Percentiles rank a stretch among this genome's conserved stretches.
Evolutionary conservation across 495 filamentous ascomycete genomes (phyloP).

Genomic region (Darksidea phi): DNA sequence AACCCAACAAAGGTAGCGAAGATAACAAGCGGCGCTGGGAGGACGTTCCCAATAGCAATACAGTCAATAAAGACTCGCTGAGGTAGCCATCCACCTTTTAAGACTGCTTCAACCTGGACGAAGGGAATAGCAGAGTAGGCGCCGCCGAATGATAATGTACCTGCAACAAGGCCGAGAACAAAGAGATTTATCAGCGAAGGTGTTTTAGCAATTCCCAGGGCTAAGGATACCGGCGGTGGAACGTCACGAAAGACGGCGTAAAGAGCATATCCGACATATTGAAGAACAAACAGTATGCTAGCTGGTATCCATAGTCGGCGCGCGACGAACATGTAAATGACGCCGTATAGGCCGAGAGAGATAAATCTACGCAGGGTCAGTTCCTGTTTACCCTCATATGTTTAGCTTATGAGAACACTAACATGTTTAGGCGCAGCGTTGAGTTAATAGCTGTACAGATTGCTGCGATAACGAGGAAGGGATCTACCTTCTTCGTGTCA

Average conservation of each 20-base stretch:
- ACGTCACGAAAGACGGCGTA: conserved; percentile 42
- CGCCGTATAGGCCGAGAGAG: conserved; percentile 43
- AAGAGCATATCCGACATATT: conserved; percentile 42
- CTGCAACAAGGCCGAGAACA: conserved; percentile 44
- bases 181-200: conserved; percentile 43
- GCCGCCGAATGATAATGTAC: conserved; percentile 43
- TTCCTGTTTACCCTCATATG: conserved; percentile 12
- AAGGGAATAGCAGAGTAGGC: conserved; percentile 47
- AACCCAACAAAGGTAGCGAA: conserved; percentile 46
- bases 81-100: conserved; percentile 43
- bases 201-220: conserved; percentile 43
- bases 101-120: conserved; percentile 45
- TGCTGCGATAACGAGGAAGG: conserved; percentile 40
- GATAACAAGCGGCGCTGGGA: conserved; percentile 45
- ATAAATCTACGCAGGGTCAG: conserved; percentile 37
- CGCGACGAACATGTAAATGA: conserved; percentile 37
- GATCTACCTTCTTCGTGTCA: conserved; percentile 39
- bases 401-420: conserved; percentile 10
- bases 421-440: conserved; percentile 46
- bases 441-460: conserved; percentile 42
- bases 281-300: conserved; percentile 37
- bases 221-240: conserved; percentile 43
- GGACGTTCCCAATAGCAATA: conserved; percentile 44
- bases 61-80: conserved; percentile 45
- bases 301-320: conserved; percentile 39